These are phyloP conservation scores for Aspergillus oerlinghausenensis DNA, from an alignment of 2,329 filamentous ascomycete genomes.

Conservation along the genomic window DNA sequence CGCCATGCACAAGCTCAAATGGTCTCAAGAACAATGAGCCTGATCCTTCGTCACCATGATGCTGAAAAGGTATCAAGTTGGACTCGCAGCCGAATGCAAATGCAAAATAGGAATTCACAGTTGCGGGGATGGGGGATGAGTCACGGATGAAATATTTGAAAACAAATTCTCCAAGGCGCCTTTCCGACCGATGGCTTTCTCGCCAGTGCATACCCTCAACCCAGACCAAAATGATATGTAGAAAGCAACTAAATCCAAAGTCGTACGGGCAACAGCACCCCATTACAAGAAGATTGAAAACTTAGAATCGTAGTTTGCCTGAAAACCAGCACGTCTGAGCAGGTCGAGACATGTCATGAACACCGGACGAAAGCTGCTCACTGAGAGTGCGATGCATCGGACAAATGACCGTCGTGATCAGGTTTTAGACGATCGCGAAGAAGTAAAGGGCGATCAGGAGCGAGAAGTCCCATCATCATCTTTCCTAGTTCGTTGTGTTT, in stretches of 20 bases:
- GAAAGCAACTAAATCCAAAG: constrained; percentile 5
- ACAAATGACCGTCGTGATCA: constrained; percentile 16
- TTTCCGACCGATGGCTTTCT: constrained; percentile 13
- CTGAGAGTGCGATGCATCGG: constrained; percentile 8
- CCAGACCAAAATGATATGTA: constrained; percentile 13
- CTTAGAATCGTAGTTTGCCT: neutral
- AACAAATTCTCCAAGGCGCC: constrained; percentile 14
- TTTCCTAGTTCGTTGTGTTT: constrained; percentile 46
- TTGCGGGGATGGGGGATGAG: neutral
- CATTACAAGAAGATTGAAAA: neutral
- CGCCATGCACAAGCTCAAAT: constrained; percentile 23
- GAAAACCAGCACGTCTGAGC: neutral
- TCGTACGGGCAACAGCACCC: neutral
- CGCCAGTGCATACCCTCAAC: constrained; percentile 6
- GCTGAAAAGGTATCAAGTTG: constrained; percentile 23
- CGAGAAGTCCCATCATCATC: constrained; percentile 47
- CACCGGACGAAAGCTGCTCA: neutral
- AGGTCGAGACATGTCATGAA: neutral
- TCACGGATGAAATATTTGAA: neutral
- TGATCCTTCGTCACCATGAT: constrained; percentile 19
- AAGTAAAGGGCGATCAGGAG: constrained; percentile 38
- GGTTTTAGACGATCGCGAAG: constrained; percentile 37
- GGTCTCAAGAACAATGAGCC: constrained; percentile 18
- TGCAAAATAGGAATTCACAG: neutral
- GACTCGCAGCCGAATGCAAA: constrained; percentile 19